Conservation (phyloP, 78 protist genomes). For the Thecamonas trahens region DNA sequence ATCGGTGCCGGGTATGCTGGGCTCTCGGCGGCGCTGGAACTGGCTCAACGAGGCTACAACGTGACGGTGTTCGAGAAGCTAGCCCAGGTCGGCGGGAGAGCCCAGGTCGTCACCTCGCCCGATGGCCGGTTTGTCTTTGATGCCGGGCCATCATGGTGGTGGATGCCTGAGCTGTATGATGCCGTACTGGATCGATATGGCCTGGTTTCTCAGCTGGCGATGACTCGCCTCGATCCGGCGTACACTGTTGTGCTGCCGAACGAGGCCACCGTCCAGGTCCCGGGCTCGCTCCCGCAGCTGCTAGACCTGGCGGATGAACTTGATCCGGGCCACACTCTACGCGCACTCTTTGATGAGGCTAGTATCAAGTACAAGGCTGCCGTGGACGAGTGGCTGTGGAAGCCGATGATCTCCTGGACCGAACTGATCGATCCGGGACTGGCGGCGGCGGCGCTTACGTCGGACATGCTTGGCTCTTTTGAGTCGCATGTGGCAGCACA, state of each 20-base stretch:
- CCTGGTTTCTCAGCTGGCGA: neutral
- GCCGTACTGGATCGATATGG: neutral
- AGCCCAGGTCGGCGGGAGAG: neutral
- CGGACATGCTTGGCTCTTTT: neutral
- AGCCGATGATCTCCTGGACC: neutral
- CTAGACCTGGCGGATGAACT: neutral
- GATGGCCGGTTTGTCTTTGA: neutral
- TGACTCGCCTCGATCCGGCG: neutral
- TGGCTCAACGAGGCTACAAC: neutral
- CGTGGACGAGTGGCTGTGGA: neutral
- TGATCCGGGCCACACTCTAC: neutral
- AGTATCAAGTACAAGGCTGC: neutral
- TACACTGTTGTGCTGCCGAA: neutral
- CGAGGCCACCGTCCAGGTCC: neutral
- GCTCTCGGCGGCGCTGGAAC: neutral
- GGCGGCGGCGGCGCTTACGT: neutral
- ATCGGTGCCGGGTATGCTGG: neutral
- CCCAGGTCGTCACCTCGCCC: neutral
- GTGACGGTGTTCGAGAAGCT: neutral
- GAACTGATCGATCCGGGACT: neutral
- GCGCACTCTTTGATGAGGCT: neutral
- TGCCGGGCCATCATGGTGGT: neutral
- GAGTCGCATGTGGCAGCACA: neutral
- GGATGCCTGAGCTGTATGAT: conserved; percentile 1
- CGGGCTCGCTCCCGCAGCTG: neutral